Conservation (phyloP, 2,329 filamentous ascomycete species). For the Colletotrichum caudatum region DNA sequence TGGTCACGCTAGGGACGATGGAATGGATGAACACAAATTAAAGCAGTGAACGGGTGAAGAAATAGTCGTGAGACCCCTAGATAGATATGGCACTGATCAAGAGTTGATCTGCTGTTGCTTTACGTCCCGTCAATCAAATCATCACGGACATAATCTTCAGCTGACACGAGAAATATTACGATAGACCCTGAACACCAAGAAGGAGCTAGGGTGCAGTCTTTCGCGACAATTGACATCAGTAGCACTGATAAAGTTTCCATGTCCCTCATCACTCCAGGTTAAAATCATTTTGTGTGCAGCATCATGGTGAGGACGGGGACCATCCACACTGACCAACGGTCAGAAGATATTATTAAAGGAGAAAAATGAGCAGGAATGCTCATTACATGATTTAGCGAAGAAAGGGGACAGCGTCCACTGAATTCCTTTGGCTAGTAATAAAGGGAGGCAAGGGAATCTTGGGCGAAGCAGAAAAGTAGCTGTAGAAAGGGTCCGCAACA, state of each 20-base stretch:
- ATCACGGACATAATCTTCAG: neutral
- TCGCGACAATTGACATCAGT: conserved; percentile 33
- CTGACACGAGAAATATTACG: conserved; percentile 45
- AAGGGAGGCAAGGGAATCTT: neutral
- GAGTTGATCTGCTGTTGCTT: neutral
- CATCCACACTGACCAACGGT: conserved; percentile 43
- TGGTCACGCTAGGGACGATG: conserved; percentile 31
- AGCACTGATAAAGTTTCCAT: conserved; percentile 34
- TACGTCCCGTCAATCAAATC: neutral
- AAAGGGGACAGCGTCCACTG: neutral
- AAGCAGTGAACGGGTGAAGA: conserved; percentile 37
- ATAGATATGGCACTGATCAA: conserved; percentile 8
- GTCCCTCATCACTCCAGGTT: conserved; percentile 44
- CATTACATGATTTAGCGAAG: conserved; percentile 39
- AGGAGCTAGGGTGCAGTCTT: conserved; percentile 41
- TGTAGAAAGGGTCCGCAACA: neutral
- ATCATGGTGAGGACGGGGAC: conserved; percentile 39
- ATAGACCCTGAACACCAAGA: conserved; percentile 43
- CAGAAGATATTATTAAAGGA: conserved; percentile 34
- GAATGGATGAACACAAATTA: conserved; percentile 44
- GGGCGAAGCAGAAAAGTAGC: too few species aligned
- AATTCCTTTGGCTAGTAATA: neutral
- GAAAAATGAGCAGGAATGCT: conserved; percentile 39
- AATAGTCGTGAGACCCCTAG: conserved; percentile 42
- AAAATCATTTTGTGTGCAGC: conserved; percentile 20